Percentiles rank a stretch among this genome's conserved stretches.
Conservation (phyloP, 2,329 filamentous ascomycete species). For the Dactylellina leptospora region DNA sequence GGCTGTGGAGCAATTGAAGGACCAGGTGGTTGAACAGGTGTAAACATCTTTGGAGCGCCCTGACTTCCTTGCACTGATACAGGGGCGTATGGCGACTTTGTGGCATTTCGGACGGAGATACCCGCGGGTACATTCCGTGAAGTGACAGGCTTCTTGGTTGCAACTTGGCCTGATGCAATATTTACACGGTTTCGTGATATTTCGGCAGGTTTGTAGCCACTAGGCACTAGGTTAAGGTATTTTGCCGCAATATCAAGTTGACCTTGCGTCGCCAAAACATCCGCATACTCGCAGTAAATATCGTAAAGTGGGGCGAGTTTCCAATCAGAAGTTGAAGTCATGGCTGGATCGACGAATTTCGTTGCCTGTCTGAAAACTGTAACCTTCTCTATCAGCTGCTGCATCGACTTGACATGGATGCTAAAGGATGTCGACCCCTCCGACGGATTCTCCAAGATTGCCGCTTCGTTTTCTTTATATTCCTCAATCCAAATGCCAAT, state of each 20-base stretch:
- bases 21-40: conserved; percentile 35
- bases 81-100: conserved; percentile 58
- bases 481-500: conserved; percentile 93
- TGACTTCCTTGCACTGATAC: conserved; percentile 24
- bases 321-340: conserved; percentile 77
- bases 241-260: conserved; percentile 86
- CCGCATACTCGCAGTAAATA: conserved; percentile 96
- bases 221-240: conserved; percentile 87
- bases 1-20: conserved; percentile 3
- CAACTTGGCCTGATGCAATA: conserved; percentile 77
- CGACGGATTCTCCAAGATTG: conserved; percentile 72
- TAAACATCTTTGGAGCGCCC: conserved; percentile 48
- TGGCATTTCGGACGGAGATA: conserved; percentile 58
- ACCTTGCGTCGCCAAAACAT: conserved; percentile 90
- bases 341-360: conserved; percentile 84
- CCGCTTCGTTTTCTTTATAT: conserved; percentile 76
- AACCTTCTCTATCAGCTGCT: conserved; percentile 97
- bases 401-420: conserved; percentile 84
- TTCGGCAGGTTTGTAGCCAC: conserved; percentile 84
- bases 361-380: conserved; percentile 94
- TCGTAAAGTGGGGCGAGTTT: conserved; percentile 88
- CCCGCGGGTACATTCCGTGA: conserved; percentile 18
- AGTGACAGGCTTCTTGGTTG: conserved; percentile 57
- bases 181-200: conserved; percentile 84
- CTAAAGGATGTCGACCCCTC: conserved; percentile 80